Conservation (phyloP, 2,329 filamentous ascomycete genomes). For the Leptographium radiaticola region DNA sequence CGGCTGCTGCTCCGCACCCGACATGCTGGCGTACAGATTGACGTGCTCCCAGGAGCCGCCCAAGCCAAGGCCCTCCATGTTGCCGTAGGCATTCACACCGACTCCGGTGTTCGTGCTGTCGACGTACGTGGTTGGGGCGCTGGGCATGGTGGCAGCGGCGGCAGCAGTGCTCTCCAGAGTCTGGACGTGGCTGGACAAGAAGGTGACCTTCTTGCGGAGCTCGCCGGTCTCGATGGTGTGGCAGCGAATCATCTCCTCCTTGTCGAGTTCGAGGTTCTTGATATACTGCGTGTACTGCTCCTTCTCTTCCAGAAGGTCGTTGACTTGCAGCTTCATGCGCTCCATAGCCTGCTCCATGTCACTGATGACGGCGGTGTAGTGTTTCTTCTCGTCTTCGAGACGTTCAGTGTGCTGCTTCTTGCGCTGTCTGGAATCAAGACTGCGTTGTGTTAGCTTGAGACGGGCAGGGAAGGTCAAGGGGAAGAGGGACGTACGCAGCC, state of each 20-base stretch:
- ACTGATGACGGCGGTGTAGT: constrained; percentile 62
- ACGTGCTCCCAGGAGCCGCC: constrained; percentile 67
- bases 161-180: constrained; percentile 46
- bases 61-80: constrained; percentile 77
- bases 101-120: constrained; percentile 1
- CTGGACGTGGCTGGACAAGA: constrained; percentile 61
- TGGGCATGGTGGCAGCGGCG: constrained; percentile 20
- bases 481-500: constrained; percentile 61
- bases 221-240: constrained; percentile 87
- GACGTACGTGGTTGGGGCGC: constrained; percentile 34
- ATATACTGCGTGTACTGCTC: constrained; percentile 64
- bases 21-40: constrained; percentile 62
- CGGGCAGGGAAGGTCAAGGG: constrained; percentile 1
- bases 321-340: constrained; percentile 53
- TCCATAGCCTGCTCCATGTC: constrained; percentile 67
- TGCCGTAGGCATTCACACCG: constrained; percentile 49
- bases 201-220: constrained; percentile 81
- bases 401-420: constrained; percentile 98
- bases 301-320: constrained; percentile 60
- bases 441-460: constrained; percentile 22
- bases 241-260: constrained; percentile 77
- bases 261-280: constrained; percentile 67
- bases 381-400: constrained; percentile 93
- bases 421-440: constrained; percentile 87
- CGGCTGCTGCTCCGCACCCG: constrained; percentile 36